Evolutionary conservation across 2,329 filamentous ascomycete genomes (phyloP), one percentile per base, ranked within the genome.

Genomic region (Fusarium sp.): DNA sequence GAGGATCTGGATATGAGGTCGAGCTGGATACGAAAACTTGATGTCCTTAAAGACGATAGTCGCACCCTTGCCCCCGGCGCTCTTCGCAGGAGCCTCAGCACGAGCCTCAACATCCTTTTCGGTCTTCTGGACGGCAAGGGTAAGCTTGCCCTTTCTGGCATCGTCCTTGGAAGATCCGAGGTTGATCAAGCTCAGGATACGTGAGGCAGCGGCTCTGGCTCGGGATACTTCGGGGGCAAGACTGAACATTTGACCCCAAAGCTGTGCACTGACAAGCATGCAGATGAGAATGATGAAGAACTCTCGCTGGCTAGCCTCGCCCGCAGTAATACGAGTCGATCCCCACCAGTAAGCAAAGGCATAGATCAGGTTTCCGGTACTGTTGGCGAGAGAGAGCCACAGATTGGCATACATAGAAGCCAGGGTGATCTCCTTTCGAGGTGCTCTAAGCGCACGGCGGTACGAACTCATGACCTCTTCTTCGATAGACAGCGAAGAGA

Each of bases 301-400:
- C n/a, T 91, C 86, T 33, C 89, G 87, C 43, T 86, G 87, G 4
- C 81, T 83, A 69, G 91, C 91, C 58, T 87, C 81, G 6, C 91
- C 91, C 42, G 85, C 83, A 52, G 90, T 86, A 62, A 94, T 92
- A 66, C 89, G 88, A 71, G 88, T 90, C 0, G 91, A 86, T 5
- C 92, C 92, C 91, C 92, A 95, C 91, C 91, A 95, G 78, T 93
- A 94, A 1, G 91, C 90, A 55, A 95, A 86, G 0, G 91, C 90
- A 73, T 94, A 92, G 26, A 93, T 87, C 51, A 92, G 84, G 73
- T 91, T 91, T 20, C 89, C 87, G 11, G 86, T 81, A 67, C 85
- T 86, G 74, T 89, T 87, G 17, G 88, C 84, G 36, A 90, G 81
- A 4, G 89, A 87, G 9, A 90, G 83, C 82, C 86, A 90, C 15